Evolutionary conservation across 2,329 filamentous ascomycete species (phyloP).

Genomic region (Pseudonectria foliicola): DNA sequence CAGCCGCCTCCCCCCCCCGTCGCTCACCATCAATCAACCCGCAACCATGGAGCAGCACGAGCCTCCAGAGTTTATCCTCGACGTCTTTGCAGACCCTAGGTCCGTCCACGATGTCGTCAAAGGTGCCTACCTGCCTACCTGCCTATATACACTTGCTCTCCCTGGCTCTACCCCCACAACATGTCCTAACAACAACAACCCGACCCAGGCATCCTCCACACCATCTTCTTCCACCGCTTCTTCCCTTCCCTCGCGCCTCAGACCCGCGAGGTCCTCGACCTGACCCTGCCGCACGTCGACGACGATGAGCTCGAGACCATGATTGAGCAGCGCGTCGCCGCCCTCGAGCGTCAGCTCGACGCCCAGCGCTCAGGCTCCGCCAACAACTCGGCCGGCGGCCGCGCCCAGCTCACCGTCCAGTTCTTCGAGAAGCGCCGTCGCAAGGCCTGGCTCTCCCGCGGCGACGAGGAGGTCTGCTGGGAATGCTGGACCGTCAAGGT

Average conservation of each 20-base stretch:
- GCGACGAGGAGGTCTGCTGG: slow-evolving; percentile 94
- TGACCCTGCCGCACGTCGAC: slow-evolving; percentile 82
- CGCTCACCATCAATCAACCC: slow-evolving; percentile 10
- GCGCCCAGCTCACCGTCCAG: slow-evolving; percentile 76
- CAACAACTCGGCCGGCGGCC: slow-evolving; percentile 45
- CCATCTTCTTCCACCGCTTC: slow-evolving; percentile 98
- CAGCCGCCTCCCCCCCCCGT: not conserved
- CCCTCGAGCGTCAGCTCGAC: slow-evolving; percentile 72
- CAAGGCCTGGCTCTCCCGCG: slow-evolving; percentile 71
- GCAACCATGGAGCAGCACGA: slow-evolving; percentile 44
- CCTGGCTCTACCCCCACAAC: too few species aligned
- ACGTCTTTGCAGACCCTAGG: slow-evolving; percentile 84
- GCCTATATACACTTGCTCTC: too few species aligned
- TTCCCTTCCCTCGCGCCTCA: slow-evolving; percentile 79
- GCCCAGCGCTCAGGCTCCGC: slow-evolving; percentile 38
- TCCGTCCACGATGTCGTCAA: slow-evolving; percentile 90
- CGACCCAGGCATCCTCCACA: slow-evolving; percentile 73
- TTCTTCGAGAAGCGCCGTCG: slow-evolving; percentile 90
- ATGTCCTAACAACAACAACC: too few species aligned
- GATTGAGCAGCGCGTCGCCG: slow-evolving; percentile 78
- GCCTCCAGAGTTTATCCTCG: slow-evolving; percentile 84
- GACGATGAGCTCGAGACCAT: slow-evolving; percentile 88
- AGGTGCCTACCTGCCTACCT: too few species aligned
- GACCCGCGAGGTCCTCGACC: slow-evolving; percentile 82
- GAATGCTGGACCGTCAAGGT: slow-evolving; percentile 93